Conservation (phyloP, 345 rosid species). For the Hirschfeldia incana region DNA sequence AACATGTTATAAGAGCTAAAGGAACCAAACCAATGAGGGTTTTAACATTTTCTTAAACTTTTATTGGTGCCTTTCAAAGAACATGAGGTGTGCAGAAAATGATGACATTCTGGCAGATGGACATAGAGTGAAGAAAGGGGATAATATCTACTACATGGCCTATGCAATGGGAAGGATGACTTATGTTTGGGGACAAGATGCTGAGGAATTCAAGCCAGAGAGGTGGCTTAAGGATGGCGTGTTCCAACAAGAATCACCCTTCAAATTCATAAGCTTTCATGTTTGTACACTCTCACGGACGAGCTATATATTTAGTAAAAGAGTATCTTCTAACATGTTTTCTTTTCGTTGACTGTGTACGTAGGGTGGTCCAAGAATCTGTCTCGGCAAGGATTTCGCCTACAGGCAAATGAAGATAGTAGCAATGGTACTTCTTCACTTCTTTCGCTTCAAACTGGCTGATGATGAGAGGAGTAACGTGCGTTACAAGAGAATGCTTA, state of each 20-base stretch:
- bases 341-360: neutral
- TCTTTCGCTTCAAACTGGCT: conserved; percentile 56
- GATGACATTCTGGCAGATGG: conserved; percentile 82
- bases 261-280: conserved; percentile 72
- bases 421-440: conserved; percentile 55
- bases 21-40: neutral
- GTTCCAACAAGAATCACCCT: conserved; percentile 65
- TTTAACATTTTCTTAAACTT: neutral
- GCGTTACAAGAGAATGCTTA: conserved; percentile 61
- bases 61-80: conserved; percentile 38
- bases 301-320: neutral
- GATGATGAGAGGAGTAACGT: conserved; percentile 50
- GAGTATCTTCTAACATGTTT: neutral
- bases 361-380: conserved; percentile 85
- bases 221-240: conserved; percentile 69
- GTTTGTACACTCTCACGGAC: conserved; percentile 30
- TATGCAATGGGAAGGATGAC: conserved; percentile 86
- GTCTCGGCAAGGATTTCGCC: conserved; percentile 75
- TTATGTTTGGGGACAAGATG: conserved; percentile 76
- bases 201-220: conserved; percentile 64
- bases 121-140: conserved; percentile 59
- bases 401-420: conserved; percentile 78
- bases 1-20: neutral
- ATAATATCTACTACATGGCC: conserved; percentile 52
- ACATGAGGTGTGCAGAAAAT: conserved; percentile 55